A percentile compares a stretch with the other conserved stretches of the same genome.
These are phyloP conservation scores for Aspergillus sojae DNA, from an alignment of 2,329 filamentous ascomycete genomes.

Conservation along the genomic window DNA sequence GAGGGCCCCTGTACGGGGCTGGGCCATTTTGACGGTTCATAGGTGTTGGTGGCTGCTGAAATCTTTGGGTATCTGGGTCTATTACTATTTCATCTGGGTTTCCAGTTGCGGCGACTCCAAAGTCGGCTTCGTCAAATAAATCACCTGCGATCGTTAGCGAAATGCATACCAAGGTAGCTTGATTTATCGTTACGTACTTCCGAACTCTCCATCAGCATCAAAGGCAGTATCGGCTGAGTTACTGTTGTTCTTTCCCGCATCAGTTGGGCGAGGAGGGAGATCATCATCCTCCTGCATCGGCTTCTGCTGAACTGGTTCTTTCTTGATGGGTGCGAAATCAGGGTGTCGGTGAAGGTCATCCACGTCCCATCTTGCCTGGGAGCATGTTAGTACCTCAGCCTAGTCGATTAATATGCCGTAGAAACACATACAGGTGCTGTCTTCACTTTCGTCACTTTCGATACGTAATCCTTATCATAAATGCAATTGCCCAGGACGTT, in stretches of 20 bases:
- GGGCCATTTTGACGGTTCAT: conserved; percentile 25
- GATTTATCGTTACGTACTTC: conserved; percentile 35
- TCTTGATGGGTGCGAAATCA: conserved; percentile 67
- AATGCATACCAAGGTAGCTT: neutral
- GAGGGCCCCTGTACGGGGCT: conserved; percentile 24
- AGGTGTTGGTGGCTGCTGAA: conserved; percentile 30
- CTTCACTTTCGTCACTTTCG: conserved; percentile 89
- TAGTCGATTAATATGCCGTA: neutral
- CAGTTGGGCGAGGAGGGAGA: conserved; percentile 39
- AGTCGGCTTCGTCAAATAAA: conserved; percentile 78
- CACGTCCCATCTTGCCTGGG: conserved; percentile 70
- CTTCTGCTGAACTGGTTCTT: conserved; percentile 49
- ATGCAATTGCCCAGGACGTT: conserved; percentile 98
- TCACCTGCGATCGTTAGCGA: conserved; percentile 41
- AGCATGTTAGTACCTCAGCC: conserved; percentile 16
- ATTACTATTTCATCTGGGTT: conserved; percentile 78
- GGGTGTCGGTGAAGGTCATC: conserved; percentile 79
- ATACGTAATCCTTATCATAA: conserved; percentile 93
- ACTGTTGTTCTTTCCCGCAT: conserved; percentile 33
- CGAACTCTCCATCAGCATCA: conserved; percentile 47
- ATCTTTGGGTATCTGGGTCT: conserved; percentile 35
- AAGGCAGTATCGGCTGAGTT: conserved; percentile 31
- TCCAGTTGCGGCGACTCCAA: conserved; percentile 68
- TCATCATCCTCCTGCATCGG: conserved; percentile 50
- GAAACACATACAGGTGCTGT: conserved; percentile 59